phyloP scores from a whole-genome alignment of 2,329 filamentous ascomycete genomes.

The Monosporascus sp. region DNA sequence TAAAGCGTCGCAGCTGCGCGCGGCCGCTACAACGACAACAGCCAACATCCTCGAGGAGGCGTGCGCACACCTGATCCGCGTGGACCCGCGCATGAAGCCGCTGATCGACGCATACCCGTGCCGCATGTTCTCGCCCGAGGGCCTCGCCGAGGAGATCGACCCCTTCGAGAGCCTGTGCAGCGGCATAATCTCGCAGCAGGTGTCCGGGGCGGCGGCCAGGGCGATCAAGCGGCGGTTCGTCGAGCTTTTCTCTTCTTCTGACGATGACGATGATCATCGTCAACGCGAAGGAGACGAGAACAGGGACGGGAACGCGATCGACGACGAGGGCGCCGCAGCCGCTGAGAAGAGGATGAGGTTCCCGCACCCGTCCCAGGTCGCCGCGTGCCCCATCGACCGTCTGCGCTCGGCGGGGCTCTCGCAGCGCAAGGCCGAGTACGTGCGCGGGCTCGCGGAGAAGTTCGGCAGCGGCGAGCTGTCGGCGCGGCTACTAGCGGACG shows the following conservation, averaged over 20 bases:
- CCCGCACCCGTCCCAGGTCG: conserved; percentile 71
- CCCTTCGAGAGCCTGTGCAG: conserved; percentile 79
- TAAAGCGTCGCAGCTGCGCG: conserved; percentile 27
- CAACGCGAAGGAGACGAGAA: conserved; percentile 9
- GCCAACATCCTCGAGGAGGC: conserved; percentile 70
- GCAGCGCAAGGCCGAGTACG: conserved; percentile 93
- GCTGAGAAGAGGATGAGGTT: conserved; percentile 41
- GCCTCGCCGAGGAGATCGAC: conserved; percentile 78
- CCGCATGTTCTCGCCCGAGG: conserved; percentile 72
- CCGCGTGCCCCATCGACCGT: conserved; percentile 53
- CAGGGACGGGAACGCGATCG: conserved; percentile 10
- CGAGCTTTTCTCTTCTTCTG: conserved; percentile 52
- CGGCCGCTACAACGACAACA: conserved; percentile 48
- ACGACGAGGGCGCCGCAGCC: conserved; percentile 3
- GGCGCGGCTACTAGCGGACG: conserved; percentile 68
- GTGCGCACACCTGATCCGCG: conserved; percentile 64
- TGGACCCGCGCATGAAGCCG: conserved; percentile 66
- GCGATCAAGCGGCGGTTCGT: conserved; percentile 87
- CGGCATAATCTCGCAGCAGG: conserved; percentile 94
- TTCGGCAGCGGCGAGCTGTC: conserved; percentile 72
- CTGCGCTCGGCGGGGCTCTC: conserved; percentile 85
- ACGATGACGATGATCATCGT: conserved; percentile 21
- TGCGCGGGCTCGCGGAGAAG: conserved; percentile 77
- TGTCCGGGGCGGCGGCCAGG: conserved; percentile 84
- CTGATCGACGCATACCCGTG: conserved; percentile 74